Percentiles rank a stretch among this genome's conserved stretches.
Evolutionary conservation across 768 basidiomycete genomes (phyloP).

Genomic region (Lentinula aciculospora): DNA sequence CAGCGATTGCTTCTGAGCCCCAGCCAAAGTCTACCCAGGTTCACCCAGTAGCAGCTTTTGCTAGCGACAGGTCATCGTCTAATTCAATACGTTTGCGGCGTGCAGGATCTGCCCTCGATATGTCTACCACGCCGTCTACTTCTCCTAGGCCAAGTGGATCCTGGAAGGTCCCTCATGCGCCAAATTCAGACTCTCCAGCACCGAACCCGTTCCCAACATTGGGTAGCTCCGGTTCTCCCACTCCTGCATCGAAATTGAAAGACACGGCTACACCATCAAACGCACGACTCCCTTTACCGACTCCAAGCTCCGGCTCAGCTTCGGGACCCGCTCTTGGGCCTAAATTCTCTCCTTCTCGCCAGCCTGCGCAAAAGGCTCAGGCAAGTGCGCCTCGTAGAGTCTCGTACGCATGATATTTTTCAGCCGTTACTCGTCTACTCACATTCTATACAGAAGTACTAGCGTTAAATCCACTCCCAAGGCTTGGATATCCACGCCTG

Average conservation of each 20-base stretch:
- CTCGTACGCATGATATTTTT: conserved; percentile 36
- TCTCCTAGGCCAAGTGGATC: conserved; percentile 13
- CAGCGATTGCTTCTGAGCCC: conserved; percentile 25
- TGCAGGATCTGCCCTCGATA: not conserved
- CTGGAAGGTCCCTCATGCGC: conserved; percentile 13
- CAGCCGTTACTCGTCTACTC: not conserved
- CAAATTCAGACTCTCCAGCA: conserved; percentile 8
- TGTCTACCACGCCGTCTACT: conserved; percentile 9
- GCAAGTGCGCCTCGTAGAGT: conserved; percentile 32
- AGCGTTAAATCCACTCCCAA: conserved; percentile 24
- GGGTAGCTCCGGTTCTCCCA: not conserved
- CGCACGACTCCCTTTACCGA: not conserved
- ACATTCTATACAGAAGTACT: conserved; percentile 20
- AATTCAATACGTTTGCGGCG: not conserved
- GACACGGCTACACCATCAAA: not conserved
- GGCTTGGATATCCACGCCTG: conserved; percentile 63
- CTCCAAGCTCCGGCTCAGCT: not conserved
- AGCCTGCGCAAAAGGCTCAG: conserved; percentile 24
- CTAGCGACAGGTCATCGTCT: conserved; percentile 1
- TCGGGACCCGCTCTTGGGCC: conserved; percentile 43
- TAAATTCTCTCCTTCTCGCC: conserved; percentile 55
- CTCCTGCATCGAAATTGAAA: not conserved
- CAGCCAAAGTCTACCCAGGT: conserved; percentile 11
- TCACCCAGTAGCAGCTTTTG: conserved; percentile 5
- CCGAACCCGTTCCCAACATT: not conserved